Conservation (phyloP, 2,329 filamentous ascomycete species). For the Myriosclerotinia scirpicola region DNA sequence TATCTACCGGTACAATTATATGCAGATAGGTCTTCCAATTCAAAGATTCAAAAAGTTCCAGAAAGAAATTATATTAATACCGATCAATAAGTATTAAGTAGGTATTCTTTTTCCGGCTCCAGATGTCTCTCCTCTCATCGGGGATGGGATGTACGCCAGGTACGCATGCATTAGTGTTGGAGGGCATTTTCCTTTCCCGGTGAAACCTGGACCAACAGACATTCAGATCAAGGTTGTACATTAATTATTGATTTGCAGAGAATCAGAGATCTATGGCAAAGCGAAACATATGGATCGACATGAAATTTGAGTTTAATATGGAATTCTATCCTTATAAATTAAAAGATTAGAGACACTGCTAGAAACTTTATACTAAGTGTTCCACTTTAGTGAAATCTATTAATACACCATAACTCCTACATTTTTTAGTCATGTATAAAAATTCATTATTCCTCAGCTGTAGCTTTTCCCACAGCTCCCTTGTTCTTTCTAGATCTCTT, state of each 20-base stretch:
- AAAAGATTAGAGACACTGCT: conserved; percentile 8
- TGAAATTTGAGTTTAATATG: neutral
- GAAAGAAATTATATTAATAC: conserved; percentile 12
- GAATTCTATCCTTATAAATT: neutral
- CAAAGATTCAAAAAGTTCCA: conserved; percentile 8
- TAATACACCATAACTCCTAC: conserved; percentile 12
- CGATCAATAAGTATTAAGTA: no score
- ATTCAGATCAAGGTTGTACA: neutral
- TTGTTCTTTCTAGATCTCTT: conserved; percentile 50
- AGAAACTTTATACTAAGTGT: neutral
- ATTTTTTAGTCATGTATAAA: neutral
- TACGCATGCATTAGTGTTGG: conserved; percentile 15
- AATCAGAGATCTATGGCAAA: neutral
- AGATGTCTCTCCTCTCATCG: conserved; percentile 12
- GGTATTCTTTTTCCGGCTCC: conserved; percentile 7
- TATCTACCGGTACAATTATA: neutral
- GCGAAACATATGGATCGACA: neutral
- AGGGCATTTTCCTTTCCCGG: neutral
- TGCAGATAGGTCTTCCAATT: neutral
- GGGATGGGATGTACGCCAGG: neutral
- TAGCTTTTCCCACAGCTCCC: conserved; percentile 21
- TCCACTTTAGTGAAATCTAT: conserved; percentile 14
- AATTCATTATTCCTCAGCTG: conserved; percentile 9
- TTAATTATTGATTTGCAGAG: neutral
- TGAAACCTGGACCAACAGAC: neutral